These are phyloP conservation scores for Hydnum rufescens DNA, from an alignment of 768 basidiomycete genomes.

Conservation along the genomic window DNA sequence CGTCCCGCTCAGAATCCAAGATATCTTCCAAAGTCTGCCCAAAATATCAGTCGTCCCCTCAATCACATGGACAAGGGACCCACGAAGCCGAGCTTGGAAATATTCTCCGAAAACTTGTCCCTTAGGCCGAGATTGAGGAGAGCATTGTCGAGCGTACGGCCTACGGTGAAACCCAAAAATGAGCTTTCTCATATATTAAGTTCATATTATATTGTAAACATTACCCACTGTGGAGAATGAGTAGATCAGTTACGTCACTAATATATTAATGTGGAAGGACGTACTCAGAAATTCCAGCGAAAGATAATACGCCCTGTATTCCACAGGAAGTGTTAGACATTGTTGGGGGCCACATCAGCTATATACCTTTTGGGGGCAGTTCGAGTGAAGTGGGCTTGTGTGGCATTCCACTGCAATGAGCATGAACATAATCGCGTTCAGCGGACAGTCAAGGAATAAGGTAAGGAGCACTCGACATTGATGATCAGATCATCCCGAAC, in stretches of 20 bases:
- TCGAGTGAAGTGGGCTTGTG: constrained; percentile 54
- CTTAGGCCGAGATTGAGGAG: constrained; percentile 81
- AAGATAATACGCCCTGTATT: constrained; percentile 64
- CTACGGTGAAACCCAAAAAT: constrained; percentile 5
- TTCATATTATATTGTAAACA: no score
- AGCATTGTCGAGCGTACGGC: constrained; percentile 33
- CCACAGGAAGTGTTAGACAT: background rate
- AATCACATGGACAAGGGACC: no score
- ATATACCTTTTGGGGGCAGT: constrained; percentile 49
- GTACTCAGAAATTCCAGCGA: constrained; percentile 84
- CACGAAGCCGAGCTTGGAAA: constrained; percentile 61
- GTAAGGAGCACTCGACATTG: constrained; percentile 14
- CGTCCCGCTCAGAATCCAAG: constrained; percentile 78
- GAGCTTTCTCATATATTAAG: no score
- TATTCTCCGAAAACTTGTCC: constrained; percentile 43
- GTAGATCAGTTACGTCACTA: no score
- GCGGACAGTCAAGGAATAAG: background rate
- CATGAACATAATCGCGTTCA: background rate
- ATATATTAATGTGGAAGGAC: no score
- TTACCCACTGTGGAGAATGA: background rate
- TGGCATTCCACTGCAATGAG: constrained; percentile 50
- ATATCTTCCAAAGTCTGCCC: constrained; percentile 53
- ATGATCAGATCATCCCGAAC: constrained; percentile 78
- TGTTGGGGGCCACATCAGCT: no score
- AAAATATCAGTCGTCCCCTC: background rate